Evolutionary conservation across 164 flowering plant species (phyloP).

Genomic region (Aristolochia fimbriata): DNA sequence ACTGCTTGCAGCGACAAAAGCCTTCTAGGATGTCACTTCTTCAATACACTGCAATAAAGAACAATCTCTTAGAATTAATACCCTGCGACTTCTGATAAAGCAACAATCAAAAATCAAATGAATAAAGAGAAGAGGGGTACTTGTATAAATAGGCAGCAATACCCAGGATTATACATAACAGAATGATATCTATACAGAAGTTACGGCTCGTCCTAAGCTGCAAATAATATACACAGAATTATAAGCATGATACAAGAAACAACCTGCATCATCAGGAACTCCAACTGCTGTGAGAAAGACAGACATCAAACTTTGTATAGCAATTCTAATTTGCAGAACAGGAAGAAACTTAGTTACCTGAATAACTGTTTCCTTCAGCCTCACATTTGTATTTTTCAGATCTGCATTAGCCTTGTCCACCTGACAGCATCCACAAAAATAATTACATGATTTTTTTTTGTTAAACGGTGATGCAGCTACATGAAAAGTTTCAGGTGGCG

Average conservation of each 20-base stretch:
- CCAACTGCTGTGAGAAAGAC: neutral
- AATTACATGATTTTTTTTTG: no score
- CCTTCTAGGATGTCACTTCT: neutral
- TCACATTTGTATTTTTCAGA: constrained; percentile 92
- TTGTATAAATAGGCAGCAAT: constrained; percentile 93
- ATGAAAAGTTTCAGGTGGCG: no score
- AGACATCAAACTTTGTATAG: no score
- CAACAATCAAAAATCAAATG: neutral
- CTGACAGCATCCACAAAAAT: constrained; percentile 20
- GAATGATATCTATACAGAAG: constrained; percentile 89
- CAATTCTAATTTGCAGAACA: neutral
- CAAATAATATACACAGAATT: constrained; percentile 4
- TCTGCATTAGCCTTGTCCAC: constrained; percentile 89
- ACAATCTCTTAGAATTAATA: neutral
- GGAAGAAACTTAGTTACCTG: constrained; percentile 38
- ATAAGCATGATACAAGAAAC: neutral
- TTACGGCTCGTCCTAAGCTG: constrained; percentile 94
- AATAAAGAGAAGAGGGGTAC: constrained; percentile 34
- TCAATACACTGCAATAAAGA: neutral
- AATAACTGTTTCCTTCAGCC: constrained; percentile 81
- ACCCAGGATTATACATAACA: constrained; percentile 77
- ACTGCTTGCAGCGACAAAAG: neutral
- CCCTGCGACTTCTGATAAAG: neutral
- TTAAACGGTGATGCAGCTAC: no score
- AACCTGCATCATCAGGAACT: neutral